Conservation (phyloP, 306 rosid species). For the Urtica urens region DNA sequence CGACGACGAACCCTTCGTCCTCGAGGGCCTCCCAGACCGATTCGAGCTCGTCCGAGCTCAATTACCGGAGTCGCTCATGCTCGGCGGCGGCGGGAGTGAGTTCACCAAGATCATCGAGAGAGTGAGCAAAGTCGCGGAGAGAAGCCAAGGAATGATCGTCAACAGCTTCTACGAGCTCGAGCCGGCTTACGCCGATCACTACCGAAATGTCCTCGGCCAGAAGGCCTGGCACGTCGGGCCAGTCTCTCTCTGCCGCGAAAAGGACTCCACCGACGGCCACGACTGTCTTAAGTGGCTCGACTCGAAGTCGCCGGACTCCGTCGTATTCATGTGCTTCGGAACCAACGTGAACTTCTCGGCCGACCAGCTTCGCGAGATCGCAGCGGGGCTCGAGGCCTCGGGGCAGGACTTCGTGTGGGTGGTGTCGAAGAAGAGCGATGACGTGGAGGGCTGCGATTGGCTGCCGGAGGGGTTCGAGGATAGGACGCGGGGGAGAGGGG, state of each 20-base stretch:
- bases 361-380: slow-evolving; percentile 25
- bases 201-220: slow-evolving; percentile 13
- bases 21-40: slow-evolving; percentile 37
- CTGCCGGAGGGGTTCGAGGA: slow-evolving; percentile 17
- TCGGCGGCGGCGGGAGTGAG: neutral
- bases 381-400: slow-evolving; percentile 24
- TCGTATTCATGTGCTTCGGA: slow-evolving; percentile 30
- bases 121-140: neutral
- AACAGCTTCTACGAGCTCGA: slow-evolving; percentile 33
- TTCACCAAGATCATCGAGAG: neutral
- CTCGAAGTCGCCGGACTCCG: slow-evolving; percentile 16
- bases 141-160: slow-evolving; percentile 16
- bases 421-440: slow-evolving; percentile 12
- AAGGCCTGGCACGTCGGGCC: slow-evolving; percentile 32
- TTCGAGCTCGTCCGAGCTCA: slow-evolving; percentile 30
- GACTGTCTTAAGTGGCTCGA: slow-evolving; percentile 29
- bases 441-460: slow-evolving; percentile 16
- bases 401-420: slow-evolving; percentile 32
- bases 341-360: slow-evolving; percentile 14
- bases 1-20: slow-evolving; percentile 29
- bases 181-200: slow-evolving; percentile 21
- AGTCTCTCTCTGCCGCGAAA: slow-evolving; percentile 16
- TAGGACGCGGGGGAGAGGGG: slow-evolving; percentile 23
- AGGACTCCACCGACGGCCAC: slow-evolving; percentile 7
- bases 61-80: slow-evolving; percentile 1